Evolutionary conservation across 139 green algal species (phyloP), one percentile per base, ranked within the genome.

Genomic region (Eudorina sp.): DNA sequence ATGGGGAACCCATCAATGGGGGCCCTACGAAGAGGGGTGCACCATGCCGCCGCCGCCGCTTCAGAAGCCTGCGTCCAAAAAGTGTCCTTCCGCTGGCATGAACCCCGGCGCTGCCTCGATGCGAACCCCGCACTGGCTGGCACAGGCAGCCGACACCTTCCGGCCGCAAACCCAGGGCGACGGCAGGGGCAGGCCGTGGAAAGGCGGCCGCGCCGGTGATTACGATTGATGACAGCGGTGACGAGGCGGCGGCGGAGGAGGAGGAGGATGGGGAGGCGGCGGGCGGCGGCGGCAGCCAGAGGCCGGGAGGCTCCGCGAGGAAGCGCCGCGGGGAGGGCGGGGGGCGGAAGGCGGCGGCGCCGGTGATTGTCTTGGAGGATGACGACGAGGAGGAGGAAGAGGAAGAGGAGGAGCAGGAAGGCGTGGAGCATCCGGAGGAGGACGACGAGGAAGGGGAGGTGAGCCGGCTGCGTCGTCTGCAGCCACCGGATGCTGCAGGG

Each of bases 201-300:
- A 82, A 82, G 48, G 21, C 21, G n/a, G 74, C 45, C 27, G 74
- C 48, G 11, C 34, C 77, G 4, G 51, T 84, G 9, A 72, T 72
- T 6, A 53, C 34, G 25, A 70, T 84, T 11, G 77, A 84, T 9
- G 76, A 84, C 75, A 68, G 48, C 53, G 75, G 48, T 14, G 48
- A 64, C 27, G 75, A 68, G 2, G 48, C 11, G 2, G 74, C 41
- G 25, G 74, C 13, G 0, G 74, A 23, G 13, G 74, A 23, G 23
- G 16, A 29, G 41, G 72, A 41, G 43, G 43, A 23, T 41, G 72
- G 23, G 43, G 46, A 43, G 45, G 19, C 16, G 73, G 43, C 9
- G 14, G 41, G 40, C 23, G 45, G n/a, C 7, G 45, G 7, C 25
- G 72, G 16, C 72, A 58, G 72, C 25, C 40, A 14, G 41, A 31